Conservation (phyloP, 1,284 basidiomycete genomes). For the Irpex rosettiformis region DNA sequence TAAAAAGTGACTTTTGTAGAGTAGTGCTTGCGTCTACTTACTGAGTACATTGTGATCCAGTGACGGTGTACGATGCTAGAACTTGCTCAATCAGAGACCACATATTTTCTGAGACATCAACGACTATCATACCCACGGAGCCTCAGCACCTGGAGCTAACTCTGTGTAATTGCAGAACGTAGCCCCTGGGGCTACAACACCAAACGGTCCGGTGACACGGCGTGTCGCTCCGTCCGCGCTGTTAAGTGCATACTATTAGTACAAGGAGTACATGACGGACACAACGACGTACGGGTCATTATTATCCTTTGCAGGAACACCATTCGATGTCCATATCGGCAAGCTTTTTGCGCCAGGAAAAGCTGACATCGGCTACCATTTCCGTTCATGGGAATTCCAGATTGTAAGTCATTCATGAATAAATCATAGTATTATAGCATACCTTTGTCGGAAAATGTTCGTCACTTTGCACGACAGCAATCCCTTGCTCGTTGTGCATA, state of each 20-base stretch:
- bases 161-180: slow-evolving; percentile 53
- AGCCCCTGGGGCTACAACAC: slow-evolving; percentile 44
- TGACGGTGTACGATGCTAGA: slow-evolving; percentile 45
- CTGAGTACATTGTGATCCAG: slow-evolving; percentile 61
- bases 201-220: slow-evolving; percentile 35
- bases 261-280: background rate
- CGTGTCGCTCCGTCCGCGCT: slow-evolving; percentile 52
- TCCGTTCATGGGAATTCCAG: too few species aligned
- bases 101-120: background rate
- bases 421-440: too few species aligned
- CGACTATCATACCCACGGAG: slow-evolving; percentile 48
- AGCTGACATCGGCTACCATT: slow-evolving; percentile 9
- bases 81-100: too few species aligned
- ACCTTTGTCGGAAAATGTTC: background rate
- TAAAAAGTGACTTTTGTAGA: background rate
- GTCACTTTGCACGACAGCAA: slow-evolving; percentile 22
- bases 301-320: slow-evolving; percentile 52
- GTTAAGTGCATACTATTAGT: slow-evolving; percentile 2
- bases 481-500: slow-evolving; percentile 31
- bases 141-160: slow-evolving; percentile 48
- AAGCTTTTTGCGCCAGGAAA: slow-evolving; percentile 24
- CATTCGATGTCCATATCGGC: slow-evolving; percentile 49
- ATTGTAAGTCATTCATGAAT: too few species aligned
- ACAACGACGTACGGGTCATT: slow-evolving; percentile 36
- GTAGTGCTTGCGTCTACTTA: slow-evolving; percentile 29